Evolutionary conservation across 2,329 filamentous ascomycete genomes (phyloP), one percentile per base, ranked within the genome.

Genomic region (Rutstroemia sp.): DNA sequence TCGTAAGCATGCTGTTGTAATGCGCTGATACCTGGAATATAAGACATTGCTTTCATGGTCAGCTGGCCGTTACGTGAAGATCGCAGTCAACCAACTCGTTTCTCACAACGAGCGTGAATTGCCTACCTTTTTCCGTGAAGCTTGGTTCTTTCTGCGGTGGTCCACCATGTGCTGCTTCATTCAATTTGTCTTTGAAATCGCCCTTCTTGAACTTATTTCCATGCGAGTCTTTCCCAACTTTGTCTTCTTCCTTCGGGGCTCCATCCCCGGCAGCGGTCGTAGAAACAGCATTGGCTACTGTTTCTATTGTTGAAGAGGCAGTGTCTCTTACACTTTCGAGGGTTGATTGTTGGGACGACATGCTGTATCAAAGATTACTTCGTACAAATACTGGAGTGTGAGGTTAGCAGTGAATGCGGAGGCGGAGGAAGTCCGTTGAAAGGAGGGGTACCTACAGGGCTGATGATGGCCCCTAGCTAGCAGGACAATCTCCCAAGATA

Each of bases 171-270:
- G 63, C 64, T 50, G 65, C 65, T 25, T 61, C 50, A 38, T 66
- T 63, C 48, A 68, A 58, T 56, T 63, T 59, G 37, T 67, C 58
- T 44, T 67, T 67, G 37, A 60, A 62, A 49, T 54, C 56, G 3
- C 64, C 61, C 41, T 63, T 65, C 47, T 54, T 60, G 53, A 58
- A 56, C 18, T 42, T 58, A 25, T 65, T 64, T 3, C 63, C 63
- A 38, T 63, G 56, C 1, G 16, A 18, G 50, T 65, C 64, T 50
- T 57, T 61, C 16, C 52, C 56, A 52, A 59, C 61, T 16, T 62
- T 61, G 14, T 46, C 39, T 19, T 62, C 58, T 49, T 59, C 38
- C 21, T 58, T 45, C n/a, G 53, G 19, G 27, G 66, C 58, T 48
- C 60, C 53, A 14, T 46, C 38, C 5, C 41, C 53, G 8, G 45